Conservation (phyloP, 805 yeast species). For the Zygotorulaspora sp. region DNA sequence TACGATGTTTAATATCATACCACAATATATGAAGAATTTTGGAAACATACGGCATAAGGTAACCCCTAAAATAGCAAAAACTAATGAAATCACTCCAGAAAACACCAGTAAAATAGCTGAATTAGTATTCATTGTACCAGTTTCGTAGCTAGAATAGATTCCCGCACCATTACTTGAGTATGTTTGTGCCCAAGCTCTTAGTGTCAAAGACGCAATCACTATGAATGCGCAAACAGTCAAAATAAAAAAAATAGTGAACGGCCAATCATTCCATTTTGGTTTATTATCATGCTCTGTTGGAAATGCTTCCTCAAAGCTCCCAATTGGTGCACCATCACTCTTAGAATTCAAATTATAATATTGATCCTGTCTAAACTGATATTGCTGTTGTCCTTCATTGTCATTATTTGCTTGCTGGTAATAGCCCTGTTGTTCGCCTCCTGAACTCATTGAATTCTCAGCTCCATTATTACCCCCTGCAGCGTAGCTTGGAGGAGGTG, state of each 20-base stretch:
- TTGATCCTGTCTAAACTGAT: slow-evolving; percentile 13
- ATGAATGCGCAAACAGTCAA: slow-evolving; percentile 58
- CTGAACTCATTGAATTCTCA: background rate
- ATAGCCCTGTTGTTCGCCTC: slow-evolving; percentile 2
- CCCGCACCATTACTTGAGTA: slow-evolving; percentile 56
- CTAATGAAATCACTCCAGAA: slow-evolving; percentile 55
- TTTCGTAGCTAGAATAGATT: slow-evolving; percentile 48
- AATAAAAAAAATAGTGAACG: slow-evolving; percentile 53
- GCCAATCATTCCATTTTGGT: slow-evolving; percentile 69
- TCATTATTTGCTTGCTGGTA: background rate
- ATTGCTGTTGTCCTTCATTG: slow-evolving; percentile 2
- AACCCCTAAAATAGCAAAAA: slow-evolving; percentile 53
- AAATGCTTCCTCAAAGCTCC: slow-evolving; percentile 63
- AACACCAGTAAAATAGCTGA: slow-evolving; percentile 68
- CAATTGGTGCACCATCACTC: slow-evolving; percentile 38
- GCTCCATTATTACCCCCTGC: slow-evolving; percentile 1
- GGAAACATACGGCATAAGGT: slow-evolving; percentile 62
- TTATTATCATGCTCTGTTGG: slow-evolving; percentile 44
- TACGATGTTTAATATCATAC: slow-evolving; percentile 61
- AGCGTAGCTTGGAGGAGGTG: slow-evolving; percentile 19
- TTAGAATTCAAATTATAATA: slow-evolving; percentile 32
- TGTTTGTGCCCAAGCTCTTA: slow-evolving; percentile 57
- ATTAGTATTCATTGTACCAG: slow-evolving; percentile 69
- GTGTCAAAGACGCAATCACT: slow-evolving; percentile 63
- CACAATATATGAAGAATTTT: slow-evolving; percentile 58